Base-by-base conservation (phyloP, 2,329 filamentous ascomycete genomes). In the Mycosphaerelloides madeirae region DNA sequence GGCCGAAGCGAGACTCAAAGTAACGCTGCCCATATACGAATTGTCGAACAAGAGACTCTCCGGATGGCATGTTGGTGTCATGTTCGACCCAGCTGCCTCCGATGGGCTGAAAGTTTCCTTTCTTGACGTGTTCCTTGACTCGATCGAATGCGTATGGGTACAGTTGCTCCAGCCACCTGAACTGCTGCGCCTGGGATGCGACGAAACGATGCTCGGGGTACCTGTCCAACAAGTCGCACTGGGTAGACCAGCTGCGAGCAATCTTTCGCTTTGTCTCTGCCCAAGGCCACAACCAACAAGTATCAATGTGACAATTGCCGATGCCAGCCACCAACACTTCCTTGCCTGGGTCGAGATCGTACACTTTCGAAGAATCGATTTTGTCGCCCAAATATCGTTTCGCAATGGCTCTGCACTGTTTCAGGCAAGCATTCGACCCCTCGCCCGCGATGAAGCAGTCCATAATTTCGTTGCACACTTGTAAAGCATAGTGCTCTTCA, bases 81-180 rank as follows among this genome's bases (percentile, higher is more conserved):
- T 98, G 93, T 64, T 98, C 93, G 13, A 98, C 91, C 93, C 93
- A 98, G 69, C 89, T 96, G 42, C 93, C 93, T 52, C 93, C 93
- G 57, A 98, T 91, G 12, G 90, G 90, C 55, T 96, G 87, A 67
- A 98, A 98, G 49, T 80, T 84, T 16, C 90, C 91, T 59, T 90
- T 82, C 67, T 87, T 87, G 49, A 97, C 84, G 76, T 95, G 95
- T 43, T 78, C 73, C 72, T 94, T 95, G 54, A 98, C 91, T 13
- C 91, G 84, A 56, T 94, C 85, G 64, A 88, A 97, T 2, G 88
- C 85, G 31, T 82, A 82, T 0, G 93, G 91, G 62, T 98, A 98
- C 54, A 87, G 75, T 56, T 85, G 73, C 69, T 97, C 89, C 22
- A 97, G 76, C 93, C 93, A 98, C 68, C 96, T 96, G 76, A 87